These are phyloP conservation scores for Hypoxylon crocopeplum DNA, from an alignment of 495 filamentous ascomycete genomes.

Conservation along the genomic window DNA sequence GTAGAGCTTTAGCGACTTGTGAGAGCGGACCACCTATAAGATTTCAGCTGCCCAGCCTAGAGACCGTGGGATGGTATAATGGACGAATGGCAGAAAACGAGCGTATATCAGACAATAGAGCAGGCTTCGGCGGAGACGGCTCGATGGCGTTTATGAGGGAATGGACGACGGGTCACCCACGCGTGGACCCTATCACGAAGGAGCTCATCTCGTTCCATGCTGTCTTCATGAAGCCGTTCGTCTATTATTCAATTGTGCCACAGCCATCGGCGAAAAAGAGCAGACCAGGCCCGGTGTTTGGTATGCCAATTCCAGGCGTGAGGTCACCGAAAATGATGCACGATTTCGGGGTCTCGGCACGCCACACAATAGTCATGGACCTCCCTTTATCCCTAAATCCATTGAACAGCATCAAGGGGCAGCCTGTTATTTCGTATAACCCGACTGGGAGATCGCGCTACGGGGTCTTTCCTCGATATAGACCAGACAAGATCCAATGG, in stretches of 20 bases:
- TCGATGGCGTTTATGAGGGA: constrained; percentile 64
- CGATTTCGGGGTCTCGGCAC: constrained; percentile 68
- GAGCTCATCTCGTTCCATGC: constrained; percentile 71
- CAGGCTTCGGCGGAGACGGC: constrained; percentile 58
- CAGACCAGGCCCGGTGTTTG: constrained; percentile 15
- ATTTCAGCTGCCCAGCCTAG: constrained; percentile 62
- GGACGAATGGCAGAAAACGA: constrained; percentile 60
- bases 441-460: constrained; percentile 60
- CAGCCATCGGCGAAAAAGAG: constrained; percentile 15
- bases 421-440: constrained; percentile 63
- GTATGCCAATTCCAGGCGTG: constrained; percentile 57
- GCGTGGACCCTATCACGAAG: constrained; percentile 63
- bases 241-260: constrained; percentile 68
- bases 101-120: not conserved
- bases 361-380: constrained; percentile 69
- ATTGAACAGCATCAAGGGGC: constrained; percentile 58
- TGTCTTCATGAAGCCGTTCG: constrained; percentile 64
- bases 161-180: constrained; percentile 74
- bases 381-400: constrained; percentile 69
- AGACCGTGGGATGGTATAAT: constrained; percentile 73
- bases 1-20: constrained; percentile 68
- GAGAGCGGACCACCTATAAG: constrained; percentile 72
- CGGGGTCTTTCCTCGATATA: constrained; percentile 66
- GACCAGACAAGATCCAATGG: constrained; percentile 62
- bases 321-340: constrained; percentile 73